A percentile compares a stretch with the other conserved stretches of the same genome.
phyloP scores from a whole-genome alignment of 345 rosid genomes.

The Hypericum perforatum region DNA sequence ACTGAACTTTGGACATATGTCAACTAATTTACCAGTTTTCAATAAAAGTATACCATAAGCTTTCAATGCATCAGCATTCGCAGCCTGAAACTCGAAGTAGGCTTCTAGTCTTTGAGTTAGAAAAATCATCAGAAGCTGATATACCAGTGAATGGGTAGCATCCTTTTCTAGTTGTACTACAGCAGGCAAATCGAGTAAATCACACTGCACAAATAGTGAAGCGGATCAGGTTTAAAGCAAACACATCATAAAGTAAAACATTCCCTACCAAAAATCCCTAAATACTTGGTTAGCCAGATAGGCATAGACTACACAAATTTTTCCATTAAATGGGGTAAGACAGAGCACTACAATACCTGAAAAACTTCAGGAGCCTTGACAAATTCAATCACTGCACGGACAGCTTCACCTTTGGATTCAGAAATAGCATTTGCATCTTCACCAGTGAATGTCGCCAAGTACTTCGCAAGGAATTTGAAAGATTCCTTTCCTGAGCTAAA shows the following conservation, averaged over 20 bases:
- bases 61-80: conserved; percentile 58
- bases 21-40: not conserved
- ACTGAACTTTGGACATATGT: not conserved
- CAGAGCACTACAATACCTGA: conserved; percentile 39
- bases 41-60: conserved; percentile 44
- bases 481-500: conserved; percentile 67
- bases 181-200: conserved; percentile 83
- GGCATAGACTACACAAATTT: too few species aligned
- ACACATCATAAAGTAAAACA: too few species aligned
- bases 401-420: conserved; percentile 94
- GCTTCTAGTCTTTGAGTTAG: conserved; percentile 67
- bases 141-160: conserved; percentile 51
- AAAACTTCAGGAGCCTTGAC: conserved; percentile 78
- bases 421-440: conserved; percentile 50
- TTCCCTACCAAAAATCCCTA: too few species aligned
- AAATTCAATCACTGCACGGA: conserved; percentile 60
- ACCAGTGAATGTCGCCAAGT: conserved; percentile 72
- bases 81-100: conserved; percentile 64
- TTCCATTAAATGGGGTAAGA: too few species aligned
- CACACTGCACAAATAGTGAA: conserved; percentile 54
- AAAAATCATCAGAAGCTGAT: conserved; percentile 78
- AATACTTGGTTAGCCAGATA: too few species aligned
- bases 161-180: conserved; percentile 76
- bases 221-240: too few species aligned
- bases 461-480: conserved; percentile 64